phyloP scores from a whole-genome alignment of 495 filamentous ascomycete genomes.

The Hypoxylon fuscum region DNA sequence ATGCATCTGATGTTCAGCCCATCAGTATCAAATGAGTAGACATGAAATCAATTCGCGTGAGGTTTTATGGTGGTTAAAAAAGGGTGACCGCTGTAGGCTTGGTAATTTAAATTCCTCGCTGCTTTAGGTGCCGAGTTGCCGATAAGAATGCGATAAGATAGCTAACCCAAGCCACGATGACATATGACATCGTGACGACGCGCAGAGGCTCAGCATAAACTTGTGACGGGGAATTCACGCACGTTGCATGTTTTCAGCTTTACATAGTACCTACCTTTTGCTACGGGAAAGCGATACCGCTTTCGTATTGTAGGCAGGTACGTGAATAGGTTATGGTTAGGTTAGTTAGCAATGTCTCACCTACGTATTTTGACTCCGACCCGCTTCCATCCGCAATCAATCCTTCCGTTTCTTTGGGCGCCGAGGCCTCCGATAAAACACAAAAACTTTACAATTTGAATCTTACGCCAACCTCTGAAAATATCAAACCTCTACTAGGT shows the following conservation, averaged over 20 bases:
- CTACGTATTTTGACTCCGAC: slow-evolving; percentile 23
- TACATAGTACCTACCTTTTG: not conserved
- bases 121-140: not conserved
- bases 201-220: slow-evolving; percentile 31
- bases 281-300: not conserved
- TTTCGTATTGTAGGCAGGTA: slow-evolving; percentile 1
- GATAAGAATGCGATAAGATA: slow-evolving; percentile 20
- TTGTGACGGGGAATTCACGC: not conserved
- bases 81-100: too few relatives aligned
- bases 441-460: slow-evolving; percentile 6
- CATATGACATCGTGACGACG: slow-evolving; percentile 40
- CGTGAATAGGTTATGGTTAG: slow-evolving; percentile 1
- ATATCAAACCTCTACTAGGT: not conserved
- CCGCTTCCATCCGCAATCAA: slow-evolving; percentile 21
- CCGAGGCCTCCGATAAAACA: slow-evolving; percentile 16
- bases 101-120: too few relatives aligned
- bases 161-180: slow-evolving; percentile 36
- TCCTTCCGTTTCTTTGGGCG: slow-evolving; percentile 8
- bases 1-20: too few relatives aligned
- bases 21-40: too few relatives aligned
- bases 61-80: too few relatives aligned
- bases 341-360: slow-evolving; percentile 21
- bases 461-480: not conserved
- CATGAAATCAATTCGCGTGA: too few relatives aligned
- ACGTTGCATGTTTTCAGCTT: not conserved